Conservation (phyloP, 2,329 filamentous ascomycete species). For the Ceratocystis eucalypticola region DNA sequence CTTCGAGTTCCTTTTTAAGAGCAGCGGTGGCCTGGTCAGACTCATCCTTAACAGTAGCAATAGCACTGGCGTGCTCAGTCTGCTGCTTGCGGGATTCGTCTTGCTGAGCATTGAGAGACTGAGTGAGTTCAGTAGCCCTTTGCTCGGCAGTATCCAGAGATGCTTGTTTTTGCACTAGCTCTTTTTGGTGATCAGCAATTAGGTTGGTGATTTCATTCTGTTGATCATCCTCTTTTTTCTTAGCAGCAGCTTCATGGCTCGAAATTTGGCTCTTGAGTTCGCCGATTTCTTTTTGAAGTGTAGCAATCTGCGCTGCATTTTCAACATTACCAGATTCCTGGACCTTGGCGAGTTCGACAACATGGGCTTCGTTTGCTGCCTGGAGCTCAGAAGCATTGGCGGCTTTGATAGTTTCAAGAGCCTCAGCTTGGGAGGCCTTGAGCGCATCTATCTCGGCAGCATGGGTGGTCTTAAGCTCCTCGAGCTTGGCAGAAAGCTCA, state of each 20-base stretch:
- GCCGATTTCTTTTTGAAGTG: constrained; percentile 30
- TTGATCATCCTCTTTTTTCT: constrained; percentile 13
- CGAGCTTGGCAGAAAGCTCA: constrained; percentile 34
- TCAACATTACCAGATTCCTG: constrained; percentile 25
- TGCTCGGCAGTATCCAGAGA: constrained; percentile 28
- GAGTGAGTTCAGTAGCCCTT: constrained; percentile 25
- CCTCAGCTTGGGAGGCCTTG: constrained; percentile 32
- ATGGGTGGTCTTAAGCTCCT: constrained; percentile 30
- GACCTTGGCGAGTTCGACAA: constrained; percentile 35
- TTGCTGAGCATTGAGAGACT: constrained; percentile 8
- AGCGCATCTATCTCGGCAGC: constrained; percentile 32
- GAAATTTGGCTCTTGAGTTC: constrained; percentile 24
- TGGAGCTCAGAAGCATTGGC: constrained; percentile 27
- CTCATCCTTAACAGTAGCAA: constrained; percentile 12
- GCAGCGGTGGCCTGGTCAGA: constrained; percentile 25
- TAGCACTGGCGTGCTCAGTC: constrained; percentile 20
- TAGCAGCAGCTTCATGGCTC: constrained; percentile 24
- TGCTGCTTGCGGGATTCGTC: not conserved
- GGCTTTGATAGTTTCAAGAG: constrained; percentile 32
- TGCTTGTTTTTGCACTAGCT: constrained; percentile 22
- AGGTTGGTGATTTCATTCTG: constrained; percentile 15
- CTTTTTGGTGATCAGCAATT: constrained; percentile 17
- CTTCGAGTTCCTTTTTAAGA: constrained; percentile 16
- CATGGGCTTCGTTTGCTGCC: constrained; percentile 33
- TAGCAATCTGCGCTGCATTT: constrained; percentile 39